Conservation (phyloP, 2,329 filamentous ascomycete genomes). For the Cryphonectria nitschkei region DNA sequence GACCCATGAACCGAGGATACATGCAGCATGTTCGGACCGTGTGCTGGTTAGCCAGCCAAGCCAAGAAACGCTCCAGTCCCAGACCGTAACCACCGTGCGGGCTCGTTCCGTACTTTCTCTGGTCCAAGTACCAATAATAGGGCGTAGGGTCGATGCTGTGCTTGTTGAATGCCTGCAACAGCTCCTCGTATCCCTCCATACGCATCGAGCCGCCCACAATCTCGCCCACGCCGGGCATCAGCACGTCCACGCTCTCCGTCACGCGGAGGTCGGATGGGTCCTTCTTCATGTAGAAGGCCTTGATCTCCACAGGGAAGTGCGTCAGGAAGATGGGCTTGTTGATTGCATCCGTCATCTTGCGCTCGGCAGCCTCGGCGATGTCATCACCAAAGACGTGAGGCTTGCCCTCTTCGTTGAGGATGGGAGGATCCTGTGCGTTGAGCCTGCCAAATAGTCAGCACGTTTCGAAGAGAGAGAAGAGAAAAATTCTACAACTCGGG, state of each 20-base stretch:
- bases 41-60: slow-evolving; percentile 67
- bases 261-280: slow-evolving; percentile 78
- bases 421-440: slow-evolving; percentile 74
- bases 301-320: slow-evolving; percentile 96
- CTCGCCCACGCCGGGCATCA: slow-evolving; percentile 94
- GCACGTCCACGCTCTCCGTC: slow-evolving; percentile 86
- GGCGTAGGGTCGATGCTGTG: slow-evolving; percentile 82
- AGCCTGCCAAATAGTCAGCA: slow-evolving; percentile 68
- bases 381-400: slow-evolving; percentile 93
- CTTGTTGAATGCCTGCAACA: slow-evolving; percentile 84
- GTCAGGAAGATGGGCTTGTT: slow-evolving; percentile 94
- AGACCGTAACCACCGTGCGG: slow-evolving; percentile 94
- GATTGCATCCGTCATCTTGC: slow-evolving; percentile 95
- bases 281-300: slow-evolving; percentile 99
- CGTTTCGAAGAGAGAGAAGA: too few relatives aligned
- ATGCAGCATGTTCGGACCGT: slow-evolving; percentile 70
- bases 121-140: slow-evolving; percentile 99
- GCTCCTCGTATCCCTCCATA: slow-evolving; percentile 87
- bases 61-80: slow-evolving; percentile 79
- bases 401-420: slow-evolving; percentile 90
- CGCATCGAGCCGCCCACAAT: slow-evolving; percentile 97
- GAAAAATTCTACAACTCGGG: too few relatives aligned
- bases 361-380: slow-evolving; percentile 96
- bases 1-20: slow-evolving; percentile 80
- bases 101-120: slow-evolving; percentile 93